Percentiles rank a stretch among this genome's conserved stretches.
Conservation (phyloP, 371 early-diverging fungal species). For the Chytridiales sp. region DNA sequence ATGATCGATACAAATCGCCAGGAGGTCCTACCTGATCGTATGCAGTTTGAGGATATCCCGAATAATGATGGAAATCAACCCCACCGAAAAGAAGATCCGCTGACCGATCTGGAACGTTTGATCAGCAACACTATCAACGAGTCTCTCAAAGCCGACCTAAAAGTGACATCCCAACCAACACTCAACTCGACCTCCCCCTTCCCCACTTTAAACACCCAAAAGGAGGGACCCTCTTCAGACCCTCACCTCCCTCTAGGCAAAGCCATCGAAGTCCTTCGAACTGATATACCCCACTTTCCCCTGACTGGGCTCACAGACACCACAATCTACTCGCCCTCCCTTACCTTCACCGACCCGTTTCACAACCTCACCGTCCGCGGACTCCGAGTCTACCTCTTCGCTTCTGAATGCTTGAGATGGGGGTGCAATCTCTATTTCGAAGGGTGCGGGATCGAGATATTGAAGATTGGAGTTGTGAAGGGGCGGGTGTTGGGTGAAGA, state of each 20-base stretch:
- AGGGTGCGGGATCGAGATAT: no score
- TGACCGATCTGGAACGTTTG: no score
- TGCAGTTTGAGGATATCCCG: no score
- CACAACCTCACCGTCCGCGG: neutral
- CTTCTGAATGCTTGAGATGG: no score
- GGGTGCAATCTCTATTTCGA: no score
- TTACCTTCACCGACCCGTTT: slow-evolving; percentile 17
- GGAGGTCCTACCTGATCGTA: no score
- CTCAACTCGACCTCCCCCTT: neutral
- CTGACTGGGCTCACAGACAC: slow-evolving; percentile 11
- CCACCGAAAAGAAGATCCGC: no score
- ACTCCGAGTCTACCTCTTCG: no score
- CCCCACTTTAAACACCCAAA: neutral
- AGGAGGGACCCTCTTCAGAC: neutral
- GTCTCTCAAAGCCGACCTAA: neutral
- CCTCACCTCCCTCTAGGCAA: slow-evolving; percentile 3
- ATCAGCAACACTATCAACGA: neutral
- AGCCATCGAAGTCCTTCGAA: slow-evolving; percentile 9
- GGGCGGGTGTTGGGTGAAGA: no score
- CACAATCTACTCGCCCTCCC: slow-evolving; percentile 7
- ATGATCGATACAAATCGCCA: no score
- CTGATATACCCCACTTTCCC: slow-evolving; percentile 18
- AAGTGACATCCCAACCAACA: neutral
- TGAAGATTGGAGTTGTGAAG: no score
- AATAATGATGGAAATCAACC: no score